Conservation (phyloP, 768 basidiomycete species). For the Lactarius sanguifluus region DNA sequence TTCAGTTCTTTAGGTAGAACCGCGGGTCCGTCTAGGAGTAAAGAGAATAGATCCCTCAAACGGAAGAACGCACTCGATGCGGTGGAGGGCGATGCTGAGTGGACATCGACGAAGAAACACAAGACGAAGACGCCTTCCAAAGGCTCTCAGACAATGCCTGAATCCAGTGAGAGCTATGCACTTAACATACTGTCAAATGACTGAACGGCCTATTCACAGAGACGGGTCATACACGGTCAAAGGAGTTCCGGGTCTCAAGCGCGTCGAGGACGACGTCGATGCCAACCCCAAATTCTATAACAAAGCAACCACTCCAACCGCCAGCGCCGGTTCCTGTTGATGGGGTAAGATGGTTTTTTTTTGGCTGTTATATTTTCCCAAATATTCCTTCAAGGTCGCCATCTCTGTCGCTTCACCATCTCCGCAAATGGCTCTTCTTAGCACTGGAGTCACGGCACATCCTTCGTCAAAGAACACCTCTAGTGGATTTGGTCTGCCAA, state of each 20-base stretch:
- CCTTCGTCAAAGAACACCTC: not conserved
- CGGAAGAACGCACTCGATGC: slow-evolving; percentile 5
- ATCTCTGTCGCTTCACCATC: not conserved
- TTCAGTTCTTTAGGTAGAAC: slow-evolving; percentile 4
- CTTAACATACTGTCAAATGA: not conserved
- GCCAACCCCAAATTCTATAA: slow-evolving; percentile 9
- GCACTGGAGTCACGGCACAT: not conserved
- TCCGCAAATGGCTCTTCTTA: not conserved
- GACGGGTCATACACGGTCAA: not conserved
- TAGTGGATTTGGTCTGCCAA: slow-evolving; percentile 1
- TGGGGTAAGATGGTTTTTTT: slow-evolving; percentile 1
- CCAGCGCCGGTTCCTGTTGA: not conserved
- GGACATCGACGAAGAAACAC: slow-evolving; percentile 10
- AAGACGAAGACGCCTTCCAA: not conserved
- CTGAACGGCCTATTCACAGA: not conserved
- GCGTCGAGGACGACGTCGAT: slow-evolving; percentile 11
- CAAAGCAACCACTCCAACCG: not conserved
- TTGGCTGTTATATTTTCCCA: not conserved
- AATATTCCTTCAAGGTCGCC: slow-evolving; percentile 4
- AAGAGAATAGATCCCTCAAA: slow-evolving; percentile 17
- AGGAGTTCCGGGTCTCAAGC: not conserved
- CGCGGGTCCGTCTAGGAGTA: slow-evolving; percentile 4
- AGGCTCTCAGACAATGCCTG: not conserved
- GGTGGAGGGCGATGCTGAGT: not conserved
- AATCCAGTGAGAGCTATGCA: not conserved